phyloP scores from a whole-genome alignment of 2,329 filamentous ascomycete species.

The Aspergillus fumigatiaffinis region DNA sequence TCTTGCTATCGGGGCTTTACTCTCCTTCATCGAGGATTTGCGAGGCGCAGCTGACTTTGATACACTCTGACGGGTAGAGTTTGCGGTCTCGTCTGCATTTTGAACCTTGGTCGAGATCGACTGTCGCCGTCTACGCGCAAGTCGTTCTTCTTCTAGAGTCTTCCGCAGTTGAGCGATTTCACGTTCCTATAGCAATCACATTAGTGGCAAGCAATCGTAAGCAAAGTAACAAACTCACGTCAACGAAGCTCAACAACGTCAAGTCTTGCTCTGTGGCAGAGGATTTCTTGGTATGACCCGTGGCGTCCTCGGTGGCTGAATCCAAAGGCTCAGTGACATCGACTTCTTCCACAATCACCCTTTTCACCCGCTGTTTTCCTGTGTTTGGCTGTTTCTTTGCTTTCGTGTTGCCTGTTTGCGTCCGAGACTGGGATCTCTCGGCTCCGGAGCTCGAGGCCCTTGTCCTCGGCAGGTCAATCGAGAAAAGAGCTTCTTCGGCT shows the following conservation, averaged over 20 bases:
- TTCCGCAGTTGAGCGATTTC: constrained; percentile 54
- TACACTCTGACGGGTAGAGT: constrained; percentile 35
- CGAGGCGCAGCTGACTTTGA: constrained; percentile 40
- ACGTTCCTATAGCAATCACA: constrained; percentile 26
- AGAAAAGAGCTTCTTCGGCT: constrained; percentile 37
- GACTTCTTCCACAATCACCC: constrained; percentile 33
- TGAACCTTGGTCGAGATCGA: constrained; percentile 27
- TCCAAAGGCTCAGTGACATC: constrained; percentile 30
- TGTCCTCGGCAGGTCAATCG: constrained; percentile 28
- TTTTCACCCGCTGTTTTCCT: constrained; percentile 38
- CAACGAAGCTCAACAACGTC: constrained; percentile 54
- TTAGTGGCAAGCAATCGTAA: neutral
- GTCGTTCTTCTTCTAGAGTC: constrained; percentile 52
- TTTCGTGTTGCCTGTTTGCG: constrained; percentile 15
- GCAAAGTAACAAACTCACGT: constrained; percentile 30
- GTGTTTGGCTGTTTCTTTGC: constrained; percentile 33
- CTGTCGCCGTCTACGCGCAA: constrained; percentile 41
- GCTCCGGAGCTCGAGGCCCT: constrained; percentile 19
- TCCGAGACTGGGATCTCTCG: constrained; percentile 15
- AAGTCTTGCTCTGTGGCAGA: constrained; percentile 36
- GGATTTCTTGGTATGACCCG: constrained; percentile 25
- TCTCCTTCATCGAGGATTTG: constrained; percentile 54
- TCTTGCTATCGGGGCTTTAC: constrained; percentile 34
- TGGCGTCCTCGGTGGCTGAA: constrained; percentile 17
- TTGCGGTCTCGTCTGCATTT: constrained; percentile 37